phyloP scores from a whole-genome alignment of 192 early-diverging fungal species.

The Cetraspora pellucida region DNA sequence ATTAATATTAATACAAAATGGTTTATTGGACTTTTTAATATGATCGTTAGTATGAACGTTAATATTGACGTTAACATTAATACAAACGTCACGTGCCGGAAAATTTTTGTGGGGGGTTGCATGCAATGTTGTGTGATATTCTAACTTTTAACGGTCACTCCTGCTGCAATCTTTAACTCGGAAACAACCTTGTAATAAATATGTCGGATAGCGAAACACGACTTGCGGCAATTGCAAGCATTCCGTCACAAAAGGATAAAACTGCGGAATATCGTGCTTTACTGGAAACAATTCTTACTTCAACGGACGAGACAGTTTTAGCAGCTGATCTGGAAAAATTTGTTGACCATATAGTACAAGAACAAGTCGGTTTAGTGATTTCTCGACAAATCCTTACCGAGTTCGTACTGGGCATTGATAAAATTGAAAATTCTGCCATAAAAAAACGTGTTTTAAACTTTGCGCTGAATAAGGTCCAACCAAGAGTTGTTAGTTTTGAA shows the following conservation, averaged over 20 bases:
- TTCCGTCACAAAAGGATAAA: slow-evolving; percentile 36
- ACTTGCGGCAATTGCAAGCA: not conserved
- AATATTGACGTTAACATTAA: no score
- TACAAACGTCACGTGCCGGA: no score
- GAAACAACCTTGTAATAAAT: not conserved
- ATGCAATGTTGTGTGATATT: no score
- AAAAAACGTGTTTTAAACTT: slow-evolving; percentile 66
- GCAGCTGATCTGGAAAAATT: slow-evolving; percentile 25
- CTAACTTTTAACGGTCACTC: no score
- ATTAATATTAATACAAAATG: no score
- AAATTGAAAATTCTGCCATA: slow-evolving; percentile 42
- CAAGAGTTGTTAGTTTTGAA: slow-evolving; percentile 81
- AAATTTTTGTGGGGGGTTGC: no score
- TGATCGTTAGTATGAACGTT: no score
- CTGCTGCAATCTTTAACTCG: no score
- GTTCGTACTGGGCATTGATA: slow-evolving; percentile 64
- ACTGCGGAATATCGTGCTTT: slow-evolving; percentile 33
- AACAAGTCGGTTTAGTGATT: slow-evolving; percentile 72
- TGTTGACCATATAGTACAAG: slow-evolving; percentile 42
- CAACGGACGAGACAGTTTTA: not conserved
- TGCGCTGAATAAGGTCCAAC: slow-evolving; percentile 68
- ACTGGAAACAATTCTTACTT: slow-evolving; percentile 15
- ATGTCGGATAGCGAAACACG: slow-evolving; percentile 3
- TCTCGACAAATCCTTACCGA: slow-evolving; percentile 76
- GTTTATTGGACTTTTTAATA: no score